Conservation (phyloP, 768 basidiomycete genomes). For the Boletales sp. region DNA sequence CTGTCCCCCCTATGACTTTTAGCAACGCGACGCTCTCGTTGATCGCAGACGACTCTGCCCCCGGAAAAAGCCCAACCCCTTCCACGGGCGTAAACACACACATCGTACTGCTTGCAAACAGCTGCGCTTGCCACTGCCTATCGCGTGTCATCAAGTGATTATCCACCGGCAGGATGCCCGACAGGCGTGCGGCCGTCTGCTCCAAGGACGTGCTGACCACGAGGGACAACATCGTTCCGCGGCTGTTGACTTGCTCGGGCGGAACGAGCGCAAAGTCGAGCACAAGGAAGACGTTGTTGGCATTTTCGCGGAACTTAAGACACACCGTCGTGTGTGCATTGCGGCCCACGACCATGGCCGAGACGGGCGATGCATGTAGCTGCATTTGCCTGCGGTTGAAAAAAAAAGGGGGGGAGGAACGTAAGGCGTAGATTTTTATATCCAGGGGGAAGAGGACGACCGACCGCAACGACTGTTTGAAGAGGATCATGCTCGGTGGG, state of each 20-base stretch:
- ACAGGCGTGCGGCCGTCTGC: slow-evolving; percentile 42
- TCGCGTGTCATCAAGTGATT: slow-evolving; percentile 38
- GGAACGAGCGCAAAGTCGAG: slow-evolving; percentile 59
- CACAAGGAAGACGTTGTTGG: slow-evolving; percentile 44
- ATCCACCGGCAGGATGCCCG: slow-evolving; percentile 46
- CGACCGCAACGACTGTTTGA: slow-evolving; percentile 29
- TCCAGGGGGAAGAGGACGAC: background rate
- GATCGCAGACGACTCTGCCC: slow-evolving; percentile 31
- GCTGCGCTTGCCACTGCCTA: slow-evolving; percentile 60
- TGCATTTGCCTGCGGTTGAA: slow-evolving; percentile 25
- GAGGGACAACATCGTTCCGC: slow-evolving; percentile 43
- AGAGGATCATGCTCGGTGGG: slow-evolving; percentile 33
- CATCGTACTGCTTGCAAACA: slow-evolving; percentile 55
- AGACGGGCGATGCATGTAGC: slow-evolving; percentile 13
- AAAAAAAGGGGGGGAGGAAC: background rate
- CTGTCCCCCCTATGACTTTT: slow-evolving; percentile 34
- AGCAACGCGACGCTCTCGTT: slow-evolving; percentile 49
- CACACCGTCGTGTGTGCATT: slow-evolving; percentile 58
- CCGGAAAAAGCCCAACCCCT: slow-evolving; percentile 7
- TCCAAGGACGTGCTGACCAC: slow-evolving; percentile 48
- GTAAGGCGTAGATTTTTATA: background rate
- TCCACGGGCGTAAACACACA: slow-evolving; percentile 46
- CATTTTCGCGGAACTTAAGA: slow-evolving; percentile 31
- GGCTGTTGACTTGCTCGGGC: slow-evolving; percentile 33
- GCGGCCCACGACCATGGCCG: slow-evolving; percentile 52